Evolutionary conservation across 1,139 yeast species (phyloP).

Genomic region (Lodderomyces orthopsilosis): DNA sequence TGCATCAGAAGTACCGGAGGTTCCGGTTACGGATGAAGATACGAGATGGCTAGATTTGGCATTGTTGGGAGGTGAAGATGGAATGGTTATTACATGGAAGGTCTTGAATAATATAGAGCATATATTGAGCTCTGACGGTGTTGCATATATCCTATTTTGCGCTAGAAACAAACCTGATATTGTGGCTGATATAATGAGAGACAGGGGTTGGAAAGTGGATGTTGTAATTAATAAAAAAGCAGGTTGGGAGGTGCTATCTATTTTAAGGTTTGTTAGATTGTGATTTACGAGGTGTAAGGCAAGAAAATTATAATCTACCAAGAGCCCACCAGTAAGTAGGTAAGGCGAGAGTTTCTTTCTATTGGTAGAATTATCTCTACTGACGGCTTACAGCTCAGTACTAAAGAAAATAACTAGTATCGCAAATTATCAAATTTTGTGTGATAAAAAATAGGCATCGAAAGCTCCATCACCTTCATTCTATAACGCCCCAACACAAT

Average conservation of each 20-base stretch:
- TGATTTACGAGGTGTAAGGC: not conserved
- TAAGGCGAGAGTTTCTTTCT: no score
- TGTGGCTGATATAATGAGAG: conserved; percentile 49
- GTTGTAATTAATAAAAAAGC: conserved; percentile 67
- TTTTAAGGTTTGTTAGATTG: conserved; percentile 47
- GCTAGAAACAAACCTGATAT: conserved; percentile 77
- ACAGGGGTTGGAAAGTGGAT: conserved; percentile 54
- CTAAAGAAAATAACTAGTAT: no score
- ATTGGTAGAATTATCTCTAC: no score
- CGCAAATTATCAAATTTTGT: no score
- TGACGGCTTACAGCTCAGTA: no score
- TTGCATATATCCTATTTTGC: conserved; percentile 82
- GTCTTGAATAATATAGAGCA: conserved; percentile 52
- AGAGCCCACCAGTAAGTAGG: no score
- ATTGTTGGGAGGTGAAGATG: conserved; percentile 81
- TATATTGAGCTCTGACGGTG: conserved; percentile 54
- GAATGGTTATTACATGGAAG: conserved; percentile 78
- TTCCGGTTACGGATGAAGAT: conserved; percentile 52
- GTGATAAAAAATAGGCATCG: no score
- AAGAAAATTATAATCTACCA: not conserved
- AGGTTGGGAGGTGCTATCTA: conserved; percentile 93
- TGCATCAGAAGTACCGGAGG: conserved; percentile 56
- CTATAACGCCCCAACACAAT: not conserved
- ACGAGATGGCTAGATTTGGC: conserved; percentile 84
- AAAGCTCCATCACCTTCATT: not conserved